These are phyloP conservation scores for Daldinia sp. DNA, from an alignment of 2,329 filamentous ascomycete species.

Conservation along the genomic window DNA sequence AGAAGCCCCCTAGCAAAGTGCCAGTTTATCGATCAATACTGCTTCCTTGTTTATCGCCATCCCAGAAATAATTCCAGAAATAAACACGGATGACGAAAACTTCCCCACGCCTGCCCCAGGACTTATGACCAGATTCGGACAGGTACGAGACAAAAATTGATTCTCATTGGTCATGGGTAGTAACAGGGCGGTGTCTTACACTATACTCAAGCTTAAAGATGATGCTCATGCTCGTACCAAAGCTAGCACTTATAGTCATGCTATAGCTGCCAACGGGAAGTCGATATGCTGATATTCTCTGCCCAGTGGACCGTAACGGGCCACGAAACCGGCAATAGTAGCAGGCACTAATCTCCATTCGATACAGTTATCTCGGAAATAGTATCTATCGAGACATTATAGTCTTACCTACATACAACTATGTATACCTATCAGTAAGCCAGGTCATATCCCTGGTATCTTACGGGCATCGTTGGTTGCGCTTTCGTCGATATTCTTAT, in stretches of 20 bases:
- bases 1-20: not conserved
- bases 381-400: not conserved
- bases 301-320: not conserved
- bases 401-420: slow-evolving; percentile 1
- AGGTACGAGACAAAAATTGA: slow-evolving; percentile 3
- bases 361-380: not conserved
- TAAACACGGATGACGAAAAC: slow-evolving; percentile 14
- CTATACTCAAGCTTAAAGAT: not conserved
- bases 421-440: slow-evolving; percentile 15
- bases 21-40: not conserved
- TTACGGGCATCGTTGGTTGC: not conserved
- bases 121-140: slow-evolving; percentile 11
- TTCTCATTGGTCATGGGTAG: slow-evolving; percentile 1
- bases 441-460: slow-evolving; percentile 5
- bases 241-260: not conserved
- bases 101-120: slow-evolving; percentile 20
- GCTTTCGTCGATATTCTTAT: slow-evolving; percentile 3
- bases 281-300: not conserved
- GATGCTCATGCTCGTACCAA: not conserved
- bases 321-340: not conserved
- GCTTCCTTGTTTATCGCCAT: slow-evolving; percentile 2
- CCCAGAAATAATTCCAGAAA: not conserved
- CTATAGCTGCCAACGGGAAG: not conserved
- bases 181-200: not conserved
- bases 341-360: slow-evolving; percentile 1